phyloP scores from a whole-genome alignment of 1,284 basidiomycete species.

The Filobasidium uniguttulatum region DNA sequence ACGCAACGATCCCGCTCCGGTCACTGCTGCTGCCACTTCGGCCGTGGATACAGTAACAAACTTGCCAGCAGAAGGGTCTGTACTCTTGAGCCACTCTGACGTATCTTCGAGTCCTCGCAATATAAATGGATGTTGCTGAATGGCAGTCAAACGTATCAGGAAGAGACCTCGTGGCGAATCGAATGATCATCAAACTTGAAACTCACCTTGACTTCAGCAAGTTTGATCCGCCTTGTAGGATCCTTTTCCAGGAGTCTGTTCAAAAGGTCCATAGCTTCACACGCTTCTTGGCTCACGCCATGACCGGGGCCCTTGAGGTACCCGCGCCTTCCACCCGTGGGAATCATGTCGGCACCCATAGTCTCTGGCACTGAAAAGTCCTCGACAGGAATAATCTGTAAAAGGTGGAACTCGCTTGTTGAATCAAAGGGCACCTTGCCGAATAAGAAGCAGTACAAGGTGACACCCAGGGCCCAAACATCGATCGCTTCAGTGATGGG shows the following conservation, averaged over 20 bases:
- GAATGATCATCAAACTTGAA: neutral
- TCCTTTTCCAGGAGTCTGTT: constrained; percentile 73
- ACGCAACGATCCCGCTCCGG: constrained; percentile 25
- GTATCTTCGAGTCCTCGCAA: constrained; percentile 57
- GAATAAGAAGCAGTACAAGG: constrained; percentile 86
- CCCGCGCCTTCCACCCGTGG: constrained; percentile 46
- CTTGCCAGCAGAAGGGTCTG: constrained; percentile 49
- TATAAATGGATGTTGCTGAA: constrained; percentile 52
- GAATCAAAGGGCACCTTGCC: constrained; percentile 60
- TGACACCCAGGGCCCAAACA: constrained; percentile 98
- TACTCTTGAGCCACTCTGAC: constrained; percentile 63
- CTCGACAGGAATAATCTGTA: constrained; percentile 65
- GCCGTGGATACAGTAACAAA: constrained; percentile 59
- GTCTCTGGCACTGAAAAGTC: constrained; percentile 57
- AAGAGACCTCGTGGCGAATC: neutral
- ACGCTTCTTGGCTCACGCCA: constrained; percentile 32
- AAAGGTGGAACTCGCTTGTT: constrained; percentile 64
- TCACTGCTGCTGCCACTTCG: constrained; percentile 65
- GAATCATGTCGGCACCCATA: constrained; percentile 61
- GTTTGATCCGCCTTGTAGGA: constrained; percentile 57
- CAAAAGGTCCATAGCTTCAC: constrained; percentile 57
- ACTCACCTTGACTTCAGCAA: constrained; percentile 72
- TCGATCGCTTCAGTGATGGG: constrained; percentile 90
- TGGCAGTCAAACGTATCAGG: constrained; percentile 4
- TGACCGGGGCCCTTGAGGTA: constrained; percentile 14